These are phyloP conservation scores for Ploettnerulaceae sp. DNA, from an alignment of 2,329 filamentous ascomycete genomes.

Conservation along the genomic window DNA sequence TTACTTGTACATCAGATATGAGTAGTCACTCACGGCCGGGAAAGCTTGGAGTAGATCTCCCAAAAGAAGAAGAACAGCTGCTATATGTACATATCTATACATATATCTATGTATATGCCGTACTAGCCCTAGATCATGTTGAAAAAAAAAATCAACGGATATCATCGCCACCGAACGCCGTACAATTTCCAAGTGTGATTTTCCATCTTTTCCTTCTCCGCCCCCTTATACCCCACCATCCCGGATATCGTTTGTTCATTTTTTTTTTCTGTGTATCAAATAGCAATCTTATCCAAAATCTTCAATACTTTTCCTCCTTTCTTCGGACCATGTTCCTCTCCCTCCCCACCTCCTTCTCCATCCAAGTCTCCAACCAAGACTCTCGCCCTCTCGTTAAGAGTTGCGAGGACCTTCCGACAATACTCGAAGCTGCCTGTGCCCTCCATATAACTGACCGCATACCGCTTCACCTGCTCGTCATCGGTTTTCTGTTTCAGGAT, in stretches of 20 bases:
- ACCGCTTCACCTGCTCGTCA: slow-evolving; percentile 83
- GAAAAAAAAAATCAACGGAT: not conserved
- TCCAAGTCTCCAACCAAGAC: slow-evolving; percentile 61
- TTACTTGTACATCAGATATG: no score
- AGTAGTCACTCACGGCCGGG: no score
- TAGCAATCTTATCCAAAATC: slow-evolving; percentile 63
- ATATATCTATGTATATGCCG: not conserved
- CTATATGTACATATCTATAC: not conserved
- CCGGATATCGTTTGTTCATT: not conserved
- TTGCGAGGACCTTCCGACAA: slow-evolving; percentile 61
- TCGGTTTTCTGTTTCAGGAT: slow-evolving; percentile 87
- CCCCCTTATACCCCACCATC: not conserved
- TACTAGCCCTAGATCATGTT: not conserved
- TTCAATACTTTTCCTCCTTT: slow-evolving; percentile 47
- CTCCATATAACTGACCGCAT: slow-evolving; percentile 89
- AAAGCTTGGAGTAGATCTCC: no score
- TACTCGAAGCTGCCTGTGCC: slow-evolving; percentile 85
- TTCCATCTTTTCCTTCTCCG: not conserved
- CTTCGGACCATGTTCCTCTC: slow-evolving; percentile 18
- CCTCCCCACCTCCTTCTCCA: slow-evolving; percentile 52
- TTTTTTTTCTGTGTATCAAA: slow-evolving; percentile 14
- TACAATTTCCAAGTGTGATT: not conserved
- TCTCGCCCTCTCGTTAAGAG: slow-evolving; percentile 54
- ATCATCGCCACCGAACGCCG: slow-evolving; percentile 1
- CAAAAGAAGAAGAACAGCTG: not conserved